Base-by-base conservation (phyloP, 345 rosid species). In the Bruguiera sexangula region DNA sequence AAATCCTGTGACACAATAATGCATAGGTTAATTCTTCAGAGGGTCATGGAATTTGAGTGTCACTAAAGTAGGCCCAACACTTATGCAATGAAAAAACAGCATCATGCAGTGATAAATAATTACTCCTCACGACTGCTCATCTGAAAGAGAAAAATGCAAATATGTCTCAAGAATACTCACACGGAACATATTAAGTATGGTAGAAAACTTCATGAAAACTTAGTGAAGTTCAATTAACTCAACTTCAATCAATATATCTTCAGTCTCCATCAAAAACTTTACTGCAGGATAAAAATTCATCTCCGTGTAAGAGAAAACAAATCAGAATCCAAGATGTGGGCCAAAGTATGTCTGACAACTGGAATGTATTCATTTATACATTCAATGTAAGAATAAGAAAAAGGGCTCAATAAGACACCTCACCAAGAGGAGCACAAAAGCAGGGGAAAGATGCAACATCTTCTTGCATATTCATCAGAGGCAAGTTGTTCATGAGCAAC, bases 181-280 rank as follows among this genome's bases (percentile, higher is more conserved):
- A 69, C 65, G 73, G 73, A 87, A 74, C 64, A 78, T 70, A 61
- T 68, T 71, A 74, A 76, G 68, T 62, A 79, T 60, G 26, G 69
- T 68, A 32, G 91, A 83, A 87, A 82, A 75, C 80, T 59, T 88
- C 97, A 71, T 88, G 87, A 62, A 84, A 48, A 71, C 68, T 84
- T 83, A 53, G 79, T 68, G 67, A 81, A 83, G 65, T 80, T 77
- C 75, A 75, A 79, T 22, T 75, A 73, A 65, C 65, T 80, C 72
- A 73, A 85, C 78, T 77, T 91, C 96, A 75, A 75, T 72, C 20
- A 57, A 50, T 65, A 91, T 56, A 66, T 74, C 89, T 75, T 86
- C 84, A 24, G 85, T 85, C 71, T 88, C 90, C 65, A 79, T 66
- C 60, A 85, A 79, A 61, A 88, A 74, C 80, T 84, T 59, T 10